Base-by-base conservation (phyloP, 2,329 filamentous ascomycete species). In the Zalaria obscura region DNA sequence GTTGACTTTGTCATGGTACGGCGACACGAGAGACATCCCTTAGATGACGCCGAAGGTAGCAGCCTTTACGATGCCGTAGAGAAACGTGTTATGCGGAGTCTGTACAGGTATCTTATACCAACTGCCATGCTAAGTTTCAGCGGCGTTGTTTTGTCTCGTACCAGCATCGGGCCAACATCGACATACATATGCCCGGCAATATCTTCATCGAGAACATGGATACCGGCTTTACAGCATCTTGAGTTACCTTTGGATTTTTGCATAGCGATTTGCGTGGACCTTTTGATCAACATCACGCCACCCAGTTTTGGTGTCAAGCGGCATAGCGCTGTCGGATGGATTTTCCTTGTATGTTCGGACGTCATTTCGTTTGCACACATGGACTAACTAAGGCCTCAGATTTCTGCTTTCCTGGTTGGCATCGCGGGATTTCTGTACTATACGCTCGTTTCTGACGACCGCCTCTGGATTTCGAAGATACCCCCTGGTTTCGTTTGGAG, bases 141-240 rank as follows among this genome's bases (percentile, higher is more conserved):
- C 5, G 62, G 63, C 4, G 51, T 63, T 34, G 41, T 64, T 28
- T 55, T 58, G 4, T 49, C 59, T 9, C 53, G 54, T 2, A 54
- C 65, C 10, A 52, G 58, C 5, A 45, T 51, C 33, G 60, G 56
- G 36, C 61, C 57, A 10, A 50, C 54, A 34, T 69, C 68, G 10
- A 70, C 67, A 3, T 68, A 68, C 43, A 68, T 73, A 25, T 74
- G 70, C 48, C 62, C 68, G 2, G 52, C 61, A 7, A 50, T 56
- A 2, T 56, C 60, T 27, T 48, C 54, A 11, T 55, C 61, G 32
- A 50, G 52, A 27, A 47, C 52, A 39, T 49, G 52, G 6, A 50
- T 68, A 5, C 62, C 59, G 5, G 46, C 51, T 3, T 46, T 68
- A 38, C 63, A 65, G 46, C 41, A 60, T 27, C 28, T 62, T 26